phyloP scores from a whole-genome alignment of 2,329 filamentous ascomycete genomes.

The Scytalidium lignicola region DNA sequence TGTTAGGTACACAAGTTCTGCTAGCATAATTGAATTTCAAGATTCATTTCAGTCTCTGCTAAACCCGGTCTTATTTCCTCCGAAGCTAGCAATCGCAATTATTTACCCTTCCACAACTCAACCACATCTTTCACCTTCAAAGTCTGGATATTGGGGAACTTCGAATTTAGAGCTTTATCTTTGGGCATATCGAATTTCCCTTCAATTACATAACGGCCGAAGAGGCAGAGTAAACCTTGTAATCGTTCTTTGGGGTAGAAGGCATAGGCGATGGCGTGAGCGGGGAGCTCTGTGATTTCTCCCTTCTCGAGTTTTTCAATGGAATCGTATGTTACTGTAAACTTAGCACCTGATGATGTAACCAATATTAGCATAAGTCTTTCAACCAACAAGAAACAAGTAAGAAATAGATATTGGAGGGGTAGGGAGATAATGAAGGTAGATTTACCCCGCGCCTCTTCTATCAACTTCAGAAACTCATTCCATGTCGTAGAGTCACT shows the following conservation, averaged over 20 bases:
- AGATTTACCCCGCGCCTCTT: conserved; percentile 14
- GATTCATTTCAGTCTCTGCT: too few relatives aligned
- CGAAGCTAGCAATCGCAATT: too few relatives aligned
- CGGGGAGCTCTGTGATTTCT: conserved; percentile 18
- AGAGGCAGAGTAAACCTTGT: conserved; percentile 10
- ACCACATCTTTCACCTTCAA: conserved; percentile 11
- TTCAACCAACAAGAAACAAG: too few relatives aligned
- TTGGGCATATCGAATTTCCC: conserved; percentile 13
- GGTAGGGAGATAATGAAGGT: background rate
- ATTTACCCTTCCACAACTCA: too few relatives aligned
- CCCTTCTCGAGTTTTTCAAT: conserved; percentile 15
- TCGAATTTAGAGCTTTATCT: conserved; percentile 13
- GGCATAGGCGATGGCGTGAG: conserved; percentile 16
- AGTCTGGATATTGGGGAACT: conserved; percentile 18
- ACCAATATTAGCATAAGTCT: conserved; percentile 1
- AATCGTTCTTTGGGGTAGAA: conserved; percentile 20
- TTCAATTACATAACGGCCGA: conserved; percentile 12
- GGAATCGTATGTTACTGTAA: conserved; percentile 22
- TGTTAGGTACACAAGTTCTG: too few relatives aligned
- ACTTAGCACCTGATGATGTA: conserved; percentile 8
- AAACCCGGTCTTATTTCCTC: too few relatives aligned
- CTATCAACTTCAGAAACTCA: conserved; percentile 19
- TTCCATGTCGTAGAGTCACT: conserved; percentile 23
- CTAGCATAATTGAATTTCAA: too few relatives aligned
- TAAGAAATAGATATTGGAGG: too few relatives aligned